Percentiles rank a stretch among this genome's conserved stretches.
Conservation (phyloP, 2,329 filamentous ascomycete species). For the Trichoderma arundinaceum region DNA sequence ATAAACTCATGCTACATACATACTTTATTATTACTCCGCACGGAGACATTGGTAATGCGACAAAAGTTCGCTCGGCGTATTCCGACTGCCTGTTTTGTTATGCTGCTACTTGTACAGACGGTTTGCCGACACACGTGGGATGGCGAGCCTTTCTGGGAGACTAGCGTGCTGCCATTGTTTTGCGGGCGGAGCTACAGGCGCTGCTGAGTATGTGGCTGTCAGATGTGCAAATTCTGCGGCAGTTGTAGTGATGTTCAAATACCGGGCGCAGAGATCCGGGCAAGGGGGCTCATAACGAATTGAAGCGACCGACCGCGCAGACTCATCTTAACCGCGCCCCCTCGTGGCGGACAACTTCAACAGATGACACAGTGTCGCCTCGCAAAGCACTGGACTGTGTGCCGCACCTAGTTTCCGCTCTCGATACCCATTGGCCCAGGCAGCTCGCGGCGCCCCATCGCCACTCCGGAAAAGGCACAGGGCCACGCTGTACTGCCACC, state of each 20-base stretch:
- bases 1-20: not conserved
- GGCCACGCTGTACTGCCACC: constrained; percentile 9
- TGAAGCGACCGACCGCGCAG: too few species aligned
- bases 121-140: constrained; percentile 3
- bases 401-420: not conserved
- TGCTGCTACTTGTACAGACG: not conserved
- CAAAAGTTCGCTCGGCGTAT: constrained; percentile 10
- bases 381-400: not conserved
- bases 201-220: too few species aligned
- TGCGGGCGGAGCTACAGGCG: too few species aligned
- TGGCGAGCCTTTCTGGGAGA: not conserved
- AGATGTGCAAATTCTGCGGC: too few species aligned
- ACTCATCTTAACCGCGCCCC: too few species aligned
- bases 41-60: not conserved
- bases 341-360: not conserved
- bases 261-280: too few species aligned
- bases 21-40: constrained; percentile 2
- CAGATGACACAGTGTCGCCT: not conserved
- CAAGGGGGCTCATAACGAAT: too few species aligned
- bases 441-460: not conserved
- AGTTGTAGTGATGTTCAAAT: too few species aligned
- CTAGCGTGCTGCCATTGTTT: too few species aligned
- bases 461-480: constrained; percentile 2
- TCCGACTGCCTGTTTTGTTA: constrained; percentile 12
- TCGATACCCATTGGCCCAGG: not conserved